A percentile compares a stretch with the other conserved stretches of the same genome.
These are phyloP conservation scores for Ascochyta pisi DNA, from an alignment of 2,329 filamentous ascomycete genomes.

Conservation along the genomic window DNA sequence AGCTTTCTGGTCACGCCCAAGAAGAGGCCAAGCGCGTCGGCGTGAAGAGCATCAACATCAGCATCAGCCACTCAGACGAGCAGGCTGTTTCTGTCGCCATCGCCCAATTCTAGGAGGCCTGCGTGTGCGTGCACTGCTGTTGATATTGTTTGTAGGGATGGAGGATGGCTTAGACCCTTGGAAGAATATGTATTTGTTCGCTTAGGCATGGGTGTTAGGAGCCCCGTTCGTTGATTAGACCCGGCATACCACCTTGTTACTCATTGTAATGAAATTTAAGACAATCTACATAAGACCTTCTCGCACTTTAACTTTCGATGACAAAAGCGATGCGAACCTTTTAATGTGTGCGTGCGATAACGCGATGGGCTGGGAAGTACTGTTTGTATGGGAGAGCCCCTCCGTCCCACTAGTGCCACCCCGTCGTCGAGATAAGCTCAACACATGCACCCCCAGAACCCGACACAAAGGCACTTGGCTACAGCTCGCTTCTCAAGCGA, in stretches of 20 bases:
- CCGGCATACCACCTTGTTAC: slow-evolving; percentile 13
- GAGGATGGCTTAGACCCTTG: background rate
- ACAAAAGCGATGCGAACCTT: background rate
- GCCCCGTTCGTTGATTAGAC: slow-evolving; percentile 7
- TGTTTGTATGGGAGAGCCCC: slow-evolving; percentile 7
- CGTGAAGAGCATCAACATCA: slow-evolving; percentile 87
- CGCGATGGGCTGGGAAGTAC: background rate
- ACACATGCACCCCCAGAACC: slow-evolving; percentile 19
- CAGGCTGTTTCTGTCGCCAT: slow-evolving; percentile 96
- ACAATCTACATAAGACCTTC: background rate
- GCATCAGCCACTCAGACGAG: slow-evolving; percentile 92
- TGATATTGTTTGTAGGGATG: background rate
- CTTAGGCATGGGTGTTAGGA: slow-evolving; percentile 7
- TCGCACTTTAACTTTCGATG: background rate
- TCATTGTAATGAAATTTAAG: slow-evolving; percentile 16
- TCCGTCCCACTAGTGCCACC: slow-evolving; percentile 7
- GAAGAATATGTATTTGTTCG: slow-evolving; percentile 6
- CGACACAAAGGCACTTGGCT: slow-evolving; percentile 17
- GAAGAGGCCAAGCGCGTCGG: slow-evolving; percentile 83
- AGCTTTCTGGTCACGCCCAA: slow-evolving; percentile 88
- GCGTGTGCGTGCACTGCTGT: background rate
- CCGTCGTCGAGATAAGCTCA: slow-evolving; percentile 21
- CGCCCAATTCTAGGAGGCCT: slow-evolving; percentile 68
- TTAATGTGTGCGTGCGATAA: background rate
- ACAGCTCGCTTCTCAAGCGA: slow-evolving; percentile 22